phyloP scores from a whole-genome alignment of 2,329 filamentous ascomycete genomes.

The Sphaceloma murrayae region DNA sequence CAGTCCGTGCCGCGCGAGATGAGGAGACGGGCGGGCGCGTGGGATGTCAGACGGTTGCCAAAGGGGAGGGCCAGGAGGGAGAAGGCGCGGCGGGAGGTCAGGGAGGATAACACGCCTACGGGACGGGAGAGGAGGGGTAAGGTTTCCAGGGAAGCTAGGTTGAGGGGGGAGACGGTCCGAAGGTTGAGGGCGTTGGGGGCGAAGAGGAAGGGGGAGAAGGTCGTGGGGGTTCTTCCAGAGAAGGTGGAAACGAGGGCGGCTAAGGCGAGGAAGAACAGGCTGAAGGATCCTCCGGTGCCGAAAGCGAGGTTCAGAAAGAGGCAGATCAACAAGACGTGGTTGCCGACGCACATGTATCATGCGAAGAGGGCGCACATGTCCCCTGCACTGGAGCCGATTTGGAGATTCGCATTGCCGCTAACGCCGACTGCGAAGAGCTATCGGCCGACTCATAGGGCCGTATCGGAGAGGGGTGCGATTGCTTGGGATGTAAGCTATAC shows the following conservation, averaged over 20 bases:
- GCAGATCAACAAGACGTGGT: constrained; percentile 81
- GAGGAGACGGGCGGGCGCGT: constrained; percentile 80
- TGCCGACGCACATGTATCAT: constrained; percentile 91
- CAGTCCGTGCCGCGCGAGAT: constrained; percentile 80
- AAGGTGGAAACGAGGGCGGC: constrained; percentile 37
- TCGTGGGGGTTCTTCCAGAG: constrained; percentile 27
- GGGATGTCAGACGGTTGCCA: constrained; percentile 87
- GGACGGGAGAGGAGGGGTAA: constrained; percentile 57
- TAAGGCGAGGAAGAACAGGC: constrained; percentile 59
- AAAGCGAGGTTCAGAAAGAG: constrained; percentile 71
- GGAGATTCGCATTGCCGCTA: constrained; percentile 79
- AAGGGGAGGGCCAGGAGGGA: constrained; percentile 62
- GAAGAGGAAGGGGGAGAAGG: constrained; percentile 37
- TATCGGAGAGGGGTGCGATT: constrained; percentile 64
- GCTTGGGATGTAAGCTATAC: constrained; percentile 94
- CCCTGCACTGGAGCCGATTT: constrained; percentile 64
- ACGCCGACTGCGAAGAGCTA: constrained; percentile 87
- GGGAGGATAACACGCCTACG: constrained; percentile 81
- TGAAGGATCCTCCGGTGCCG: constrained; percentile 55
- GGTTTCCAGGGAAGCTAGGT: constrained; percentile 42
- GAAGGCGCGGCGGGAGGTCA: constrained; percentile 66
- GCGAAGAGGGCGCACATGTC: constrained; percentile 89
- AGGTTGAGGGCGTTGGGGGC: constrained; percentile 53
- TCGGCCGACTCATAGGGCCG: constrained; percentile 72
- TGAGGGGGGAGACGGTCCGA: constrained; percentile 68